Conservation (phyloP, 768 basidiomycete species). For the Mycena polygramma region DNA sequence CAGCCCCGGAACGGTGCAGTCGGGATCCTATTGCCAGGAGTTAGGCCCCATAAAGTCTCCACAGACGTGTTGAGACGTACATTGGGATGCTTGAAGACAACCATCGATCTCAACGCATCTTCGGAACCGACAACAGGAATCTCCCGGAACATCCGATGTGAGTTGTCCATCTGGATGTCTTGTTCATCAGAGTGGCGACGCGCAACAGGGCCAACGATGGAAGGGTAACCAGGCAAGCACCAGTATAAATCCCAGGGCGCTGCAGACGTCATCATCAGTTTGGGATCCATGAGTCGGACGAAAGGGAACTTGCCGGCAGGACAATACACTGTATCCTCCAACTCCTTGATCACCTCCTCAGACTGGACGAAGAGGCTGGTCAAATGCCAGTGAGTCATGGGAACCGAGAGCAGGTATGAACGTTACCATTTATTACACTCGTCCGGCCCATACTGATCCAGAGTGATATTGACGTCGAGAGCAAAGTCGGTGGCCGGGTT, state of each 20-base stretch:
- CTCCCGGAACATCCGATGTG: background rate
- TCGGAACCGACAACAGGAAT: background rate
- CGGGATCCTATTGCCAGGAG: too few species aligned
- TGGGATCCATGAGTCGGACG: background rate
- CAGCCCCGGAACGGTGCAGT: too few species aligned
- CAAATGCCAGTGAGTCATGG: background rate
- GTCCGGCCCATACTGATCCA: too few species aligned
- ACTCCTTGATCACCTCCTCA: too few species aligned
- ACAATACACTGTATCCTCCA: background rate
- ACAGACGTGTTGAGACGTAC: background rate
- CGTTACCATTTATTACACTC: too few species aligned
- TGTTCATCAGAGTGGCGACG: background rate
- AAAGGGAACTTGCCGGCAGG: background rate
- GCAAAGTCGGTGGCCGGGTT: background rate
- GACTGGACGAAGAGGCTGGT: too few species aligned
- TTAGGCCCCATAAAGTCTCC: too few species aligned
- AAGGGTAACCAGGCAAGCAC: background rate
- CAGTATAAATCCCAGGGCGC: background rate
- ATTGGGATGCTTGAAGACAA: background rate
- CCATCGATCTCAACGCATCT: background rate
- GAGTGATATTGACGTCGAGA: background rate
- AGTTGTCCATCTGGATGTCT: background rate
- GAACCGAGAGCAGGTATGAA: too few species aligned
- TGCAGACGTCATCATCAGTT: background rate
- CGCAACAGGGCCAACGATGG: background rate